Evolutionary conservation across 805 yeast genomes (phyloP).

Genomic region (Candida tammaniensis): DNA sequence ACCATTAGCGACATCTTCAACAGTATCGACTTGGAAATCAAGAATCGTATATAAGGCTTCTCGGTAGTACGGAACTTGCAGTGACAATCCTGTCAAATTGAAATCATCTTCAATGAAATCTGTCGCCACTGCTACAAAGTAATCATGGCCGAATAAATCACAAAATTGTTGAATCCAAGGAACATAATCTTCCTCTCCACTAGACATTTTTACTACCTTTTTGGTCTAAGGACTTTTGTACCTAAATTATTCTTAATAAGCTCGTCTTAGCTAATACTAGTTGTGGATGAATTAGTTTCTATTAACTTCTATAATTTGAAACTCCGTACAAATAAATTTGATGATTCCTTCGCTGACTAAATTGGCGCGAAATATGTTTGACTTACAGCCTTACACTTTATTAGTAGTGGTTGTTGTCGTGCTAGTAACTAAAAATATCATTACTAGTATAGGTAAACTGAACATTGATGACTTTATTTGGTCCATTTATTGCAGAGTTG

Average conservation of each 20-base stretch:
- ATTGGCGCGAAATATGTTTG: too few relatives aligned
- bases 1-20: constrained; percentile 30
- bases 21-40: constrained; percentile 67
- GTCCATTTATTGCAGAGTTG: constrained; percentile 31
- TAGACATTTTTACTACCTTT: too few relatives aligned
- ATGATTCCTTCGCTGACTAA: too few relatives aligned
- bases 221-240: too few relatives aligned
- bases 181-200: constrained; percentile 55
- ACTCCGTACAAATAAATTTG: too few relatives aligned
- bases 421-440: constrained; percentile 33
- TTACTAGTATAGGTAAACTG: constrained; percentile 36
- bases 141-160: constrained; percentile 78
- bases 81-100: constrained; percentile 84
- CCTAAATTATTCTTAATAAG: too few relatives aligned
- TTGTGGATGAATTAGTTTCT: too few relatives aligned
- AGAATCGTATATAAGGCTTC: constrained; percentile 89
- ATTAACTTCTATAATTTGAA: too few relatives aligned
- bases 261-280: too few relatives aligned
- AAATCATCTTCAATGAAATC: constrained; percentile 96
- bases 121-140: constrained; percentile 85
- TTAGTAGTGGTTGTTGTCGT: constrained; percentile 31
- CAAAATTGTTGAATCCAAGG: constrained; percentile 86
- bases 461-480: constrained; percentile 34
- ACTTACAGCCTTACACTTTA: constrained; percentile 33
- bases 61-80: constrained; percentile 84